Base-by-base conservation (phyloP, 306 rosid genomes). In the Dryas drummondii region DNA sequence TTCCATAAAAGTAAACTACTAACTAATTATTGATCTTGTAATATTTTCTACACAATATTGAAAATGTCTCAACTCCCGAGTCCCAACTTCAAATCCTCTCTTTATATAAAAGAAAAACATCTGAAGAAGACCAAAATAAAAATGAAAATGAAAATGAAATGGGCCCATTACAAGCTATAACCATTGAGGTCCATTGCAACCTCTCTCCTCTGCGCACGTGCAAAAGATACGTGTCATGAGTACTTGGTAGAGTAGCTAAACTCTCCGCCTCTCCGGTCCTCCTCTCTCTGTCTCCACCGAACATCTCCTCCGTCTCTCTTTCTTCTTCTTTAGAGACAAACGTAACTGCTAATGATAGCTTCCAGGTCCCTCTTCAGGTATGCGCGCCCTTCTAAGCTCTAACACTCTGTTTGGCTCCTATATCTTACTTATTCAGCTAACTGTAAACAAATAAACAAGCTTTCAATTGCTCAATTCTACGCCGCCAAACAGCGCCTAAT, bases 351-450 rank as follows among this genome's bases (percentile, higher is more conserved):
- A 47, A 85, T 85, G 88, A 48, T 81, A 67, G 75, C 74, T 47
- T 70, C 66, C 80, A 73, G 78, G 80, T 66, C 86, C 56, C 66
- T 85, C 61, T 70, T 73, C 84, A 79, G 89, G 89, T 85, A 58
- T n/a, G 50, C 68, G 7, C 60, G 26, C 60, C 44, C 13, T 51
- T 47, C 58, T 56, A 7, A 59, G 17, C 62, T 66, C 5, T 9
- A 44, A 32, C 7, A 10, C 27, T 9, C 59, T 56, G 74, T 78
- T 65, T 70, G 79, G 57, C 46, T 57, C 42, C 60, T 12, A 5
- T 13, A 32, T 13, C 42, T 60, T 27, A 60, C 32, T 1, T 42
- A 5, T 60, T 60, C 9, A 60, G n/a, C 44, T 32, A 22, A 19
- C 17, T 27, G 32, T 3, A 60, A 11, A 32, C 26, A 60, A 32